Evolutionary conservation across 2,329 filamentous ascomycete genomes (phyloP), one percentile per base, ranked within the genome.

Genomic region (Hymenoscyphus occultus): DNA sequence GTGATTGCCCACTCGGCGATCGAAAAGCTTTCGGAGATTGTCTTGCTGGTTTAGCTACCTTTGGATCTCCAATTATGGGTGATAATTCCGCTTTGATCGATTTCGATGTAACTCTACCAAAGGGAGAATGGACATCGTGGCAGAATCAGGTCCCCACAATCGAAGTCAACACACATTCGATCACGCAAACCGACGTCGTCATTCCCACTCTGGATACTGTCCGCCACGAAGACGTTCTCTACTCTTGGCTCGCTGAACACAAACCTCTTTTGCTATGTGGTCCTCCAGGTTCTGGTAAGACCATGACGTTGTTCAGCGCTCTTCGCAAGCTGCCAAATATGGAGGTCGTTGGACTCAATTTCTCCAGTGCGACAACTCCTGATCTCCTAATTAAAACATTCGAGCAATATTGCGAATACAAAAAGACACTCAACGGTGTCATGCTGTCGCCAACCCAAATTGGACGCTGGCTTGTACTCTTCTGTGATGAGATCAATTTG

Each of bases 401-500:
- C 71, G 95, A 99, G 80, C 96, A 99, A 77, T 97, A 99, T 78
- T 99, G 95, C 79, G 95, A 99, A 79, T 99, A 99, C 81, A 96
- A 94, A 82, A 99, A 99, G 85, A 98, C 95, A 0, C 82, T 98
- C 59, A 98, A 95, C 75, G 95, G 95, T 54, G 93, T 98, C 22
- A 90, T 97, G 73, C 90, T 99, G 70, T 96, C 94, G 31, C 95
- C 95, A 0, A 96, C 90, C 6, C 96, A 99, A 76, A 96, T 99
- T 72, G 95, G 95, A 28, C 90, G 94, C 71, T 99, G 95, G 95
- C 84, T 99, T 45, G 94, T 99, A 57, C 87, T 99, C 68, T 99
- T 99, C 84, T 99, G 95, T 74, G 95, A 99, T 76, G 95, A 99
- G 77, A 99, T 99, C 80, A 99, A 99, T 78, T 84, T 99, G 82